Evolutionary conservation across 1,284 basidiomycete species (phyloP), one percentile per base, ranked within the genome.

Genomic region (Cryptococcus sp.): DNA sequence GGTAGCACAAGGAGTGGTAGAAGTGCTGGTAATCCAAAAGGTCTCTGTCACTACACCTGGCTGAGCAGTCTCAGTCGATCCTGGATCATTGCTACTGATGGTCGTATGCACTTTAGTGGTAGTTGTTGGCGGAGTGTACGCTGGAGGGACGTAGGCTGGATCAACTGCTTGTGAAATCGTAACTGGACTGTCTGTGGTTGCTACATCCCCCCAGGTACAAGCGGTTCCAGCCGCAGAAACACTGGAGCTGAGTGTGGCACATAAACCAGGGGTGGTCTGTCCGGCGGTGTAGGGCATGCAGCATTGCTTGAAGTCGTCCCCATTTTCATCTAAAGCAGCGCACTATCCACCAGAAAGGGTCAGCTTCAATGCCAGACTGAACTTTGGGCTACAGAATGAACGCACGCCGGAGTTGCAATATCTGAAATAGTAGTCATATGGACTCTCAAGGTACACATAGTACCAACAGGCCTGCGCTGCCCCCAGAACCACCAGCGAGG

Each of bases 381-480:
- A 3, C 2, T 52, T 33, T 20, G 24, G 20, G 12, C 9, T 9
- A 38, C 40, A 44, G 45, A 46, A 46, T 6, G 9, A 15, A 57
- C 62, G 59, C 43, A 64, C 62, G n/a, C 59, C 58, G 35, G 47
- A 52, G 20, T 38, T 50, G 38, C 55, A 54, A 35, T 56, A 61
- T 53, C 62, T 36, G 44, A 59, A 48, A 46, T 50, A 59, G 39
- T 58, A 61, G 23, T 61, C 57, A 28, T 59, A 49, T 4, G 62
- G 62, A 33, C 55, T 56, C 42, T 64, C 62, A 7, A 59, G 59
- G 43, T 64, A 64, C 23, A 56, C 45, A 45, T 54, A 59, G 46
- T 64, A 64, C 46, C 51, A 61, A 36, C 62, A 64, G 11, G 62
- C 59, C 53, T 48, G 35, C 20, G 61, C 61, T 21, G 56, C 53